Percentiles rank a stretch among this genome's conserved stretches.
Conservation (phyloP, 441 rosid species). For the Mallotus japonicus region DNA sequence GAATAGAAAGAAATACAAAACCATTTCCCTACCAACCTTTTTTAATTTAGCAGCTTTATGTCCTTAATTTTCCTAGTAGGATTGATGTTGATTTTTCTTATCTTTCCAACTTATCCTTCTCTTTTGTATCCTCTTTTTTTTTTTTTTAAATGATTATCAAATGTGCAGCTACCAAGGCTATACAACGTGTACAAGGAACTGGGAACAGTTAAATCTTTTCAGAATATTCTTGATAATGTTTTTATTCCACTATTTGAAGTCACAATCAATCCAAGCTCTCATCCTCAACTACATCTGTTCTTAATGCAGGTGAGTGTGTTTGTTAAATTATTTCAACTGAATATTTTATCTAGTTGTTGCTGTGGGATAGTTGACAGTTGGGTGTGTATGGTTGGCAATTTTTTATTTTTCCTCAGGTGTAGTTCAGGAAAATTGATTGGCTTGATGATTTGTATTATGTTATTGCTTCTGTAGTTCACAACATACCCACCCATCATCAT, state of each 20-base stretch:
- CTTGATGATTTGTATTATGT: neutral
- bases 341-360: neutral
- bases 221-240: slow-evolving; percentile 70
- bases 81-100: too few species aligned
- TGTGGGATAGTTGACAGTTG: neutral
- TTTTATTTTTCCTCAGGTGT: neutral
- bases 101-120: neutral
- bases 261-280: slow-evolving; percentile 67
- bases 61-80: neutral
- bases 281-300: slow-evolving; percentile 71
- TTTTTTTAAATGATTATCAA: slow-evolving; percentile 10
- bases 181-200: slow-evolving; percentile 70
- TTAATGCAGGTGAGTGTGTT: slow-evolving; percentile 43
- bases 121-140: neutral
- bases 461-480: neutral
- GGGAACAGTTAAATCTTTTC: slow-evolving; percentile 75
- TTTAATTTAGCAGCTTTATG: neutral
- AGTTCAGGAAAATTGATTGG: neutral
- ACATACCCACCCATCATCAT: neutral
- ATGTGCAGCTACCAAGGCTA: slow-evolving; percentile 62
- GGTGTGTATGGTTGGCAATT: neutral
- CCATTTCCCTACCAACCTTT: neutral
- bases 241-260: slow-evolving; percentile 78
- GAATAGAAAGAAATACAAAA: neutral
- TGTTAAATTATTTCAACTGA: neutral